phyloP scores from a whole-genome alignment of 2,329 filamentous ascomycete genomes.

The Colletotrichum liriopes region DNA sequence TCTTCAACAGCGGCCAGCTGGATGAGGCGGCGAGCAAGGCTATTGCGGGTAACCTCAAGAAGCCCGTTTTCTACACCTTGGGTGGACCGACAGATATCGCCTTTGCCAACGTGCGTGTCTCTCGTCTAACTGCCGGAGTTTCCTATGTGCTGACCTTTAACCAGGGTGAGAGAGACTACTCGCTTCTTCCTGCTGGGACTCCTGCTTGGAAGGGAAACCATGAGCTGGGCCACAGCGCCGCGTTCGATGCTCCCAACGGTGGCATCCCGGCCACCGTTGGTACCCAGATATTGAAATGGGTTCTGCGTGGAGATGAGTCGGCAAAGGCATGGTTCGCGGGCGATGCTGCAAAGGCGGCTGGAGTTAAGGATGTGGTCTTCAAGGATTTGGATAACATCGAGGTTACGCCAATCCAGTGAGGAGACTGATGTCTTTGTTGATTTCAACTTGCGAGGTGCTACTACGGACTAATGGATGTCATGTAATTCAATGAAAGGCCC shows the following conservation, averaged over 20 bases:
- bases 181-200: conserved; percentile 1
- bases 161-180: conserved; percentile 35
- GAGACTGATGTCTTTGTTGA: too few relatives aligned
- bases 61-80: conserved; percentile 26
- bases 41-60: conserved; percentile 4
- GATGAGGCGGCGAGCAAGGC: background rate
- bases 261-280: conserved; percentile 20
- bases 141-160: background rate
- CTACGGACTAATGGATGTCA: too few relatives aligned
- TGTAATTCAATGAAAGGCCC: too few relatives aligned
- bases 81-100: conserved; percentile 24
- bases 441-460: too few relatives aligned
- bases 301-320: conserved; percentile 24
- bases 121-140: rapidly evolving
- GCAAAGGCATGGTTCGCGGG: conserved; percentile 23
- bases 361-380: background rate
- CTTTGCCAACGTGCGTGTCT: background rate
- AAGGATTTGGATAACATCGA: conserved; percentile 21
- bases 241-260: conserved; percentile 22
- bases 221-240: conserved; percentile 27
- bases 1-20: conserved; percentile 31
- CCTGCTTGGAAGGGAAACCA: conserved; percentile 33
- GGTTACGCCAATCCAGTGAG: conserved; percentile 21
- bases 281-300: conserved; percentile 18
- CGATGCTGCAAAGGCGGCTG: background rate